Conservation (phyloP, 2,329 filamentous ascomycete species). For the Colletotrichum gloeosporioides region DNA sequence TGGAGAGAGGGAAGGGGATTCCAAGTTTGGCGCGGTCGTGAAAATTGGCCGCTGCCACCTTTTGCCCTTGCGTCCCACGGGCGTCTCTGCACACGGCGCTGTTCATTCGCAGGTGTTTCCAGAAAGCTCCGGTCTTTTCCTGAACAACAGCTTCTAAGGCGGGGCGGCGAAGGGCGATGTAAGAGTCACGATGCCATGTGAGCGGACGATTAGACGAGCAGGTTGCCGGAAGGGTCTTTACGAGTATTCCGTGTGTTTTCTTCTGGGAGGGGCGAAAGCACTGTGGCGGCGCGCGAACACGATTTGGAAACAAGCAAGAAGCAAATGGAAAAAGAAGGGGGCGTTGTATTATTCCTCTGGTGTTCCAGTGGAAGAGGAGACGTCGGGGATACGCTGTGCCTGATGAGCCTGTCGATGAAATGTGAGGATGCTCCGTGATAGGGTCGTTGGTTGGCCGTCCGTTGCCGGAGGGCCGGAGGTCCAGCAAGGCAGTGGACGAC, state of each 20-base stretch:
- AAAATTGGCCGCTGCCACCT: background rate
- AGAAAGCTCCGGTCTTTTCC: background rate
- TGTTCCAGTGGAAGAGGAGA: background rate
- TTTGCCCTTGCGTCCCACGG: background rate
- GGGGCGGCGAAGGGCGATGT: background rate
- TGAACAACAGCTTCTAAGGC: background rate
- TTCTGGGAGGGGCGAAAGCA: background rate
- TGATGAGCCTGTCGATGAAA: conserved; percentile 2
- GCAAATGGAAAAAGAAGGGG: background rate
- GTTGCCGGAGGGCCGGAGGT: background rate
- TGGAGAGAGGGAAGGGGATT: background rate
- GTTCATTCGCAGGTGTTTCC: background rate
- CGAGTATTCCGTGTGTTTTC: background rate
- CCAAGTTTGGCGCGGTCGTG: background rate
- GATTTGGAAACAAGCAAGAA: background rate
- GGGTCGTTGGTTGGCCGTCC: background rate
- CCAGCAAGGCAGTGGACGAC: background rate
- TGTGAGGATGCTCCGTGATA: background rate
- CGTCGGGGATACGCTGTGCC: background rate
- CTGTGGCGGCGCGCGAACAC: background rate
- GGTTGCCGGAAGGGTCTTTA: background rate
- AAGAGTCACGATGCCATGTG: background rate
- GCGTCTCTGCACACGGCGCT: background rate
- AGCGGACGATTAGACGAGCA: background rate
- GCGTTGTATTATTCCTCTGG: background rate